Conservation (phyloP, 495 filamentous ascomycete species). For the Evernia prunastri region DNA sequence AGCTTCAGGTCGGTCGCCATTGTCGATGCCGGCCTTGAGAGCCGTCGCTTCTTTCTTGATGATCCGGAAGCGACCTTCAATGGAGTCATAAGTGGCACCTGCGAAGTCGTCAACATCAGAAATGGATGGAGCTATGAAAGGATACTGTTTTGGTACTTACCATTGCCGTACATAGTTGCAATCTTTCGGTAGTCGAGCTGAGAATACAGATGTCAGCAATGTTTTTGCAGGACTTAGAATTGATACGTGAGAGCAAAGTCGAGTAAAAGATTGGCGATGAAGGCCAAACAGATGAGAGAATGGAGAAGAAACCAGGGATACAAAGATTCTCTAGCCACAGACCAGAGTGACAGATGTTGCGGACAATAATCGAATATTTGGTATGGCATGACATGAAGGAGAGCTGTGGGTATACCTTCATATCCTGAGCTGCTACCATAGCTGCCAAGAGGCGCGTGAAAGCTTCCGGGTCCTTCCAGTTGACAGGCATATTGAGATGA, state of each 20-base stretch:
- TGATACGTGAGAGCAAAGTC: background rate
- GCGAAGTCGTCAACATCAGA: background rate
- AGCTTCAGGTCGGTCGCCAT: slow-evolving; percentile 22
- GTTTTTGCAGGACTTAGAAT: background rate
- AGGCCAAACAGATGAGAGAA: background rate
- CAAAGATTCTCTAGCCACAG: background rate
- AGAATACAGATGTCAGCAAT: background rate
- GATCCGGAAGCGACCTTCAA: slow-evolving; percentile 37
- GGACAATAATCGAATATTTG: background rate
- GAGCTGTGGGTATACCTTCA: slow-evolving; percentile 17
- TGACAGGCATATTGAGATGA: slow-evolving; percentile 33
- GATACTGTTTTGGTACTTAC: background rate
- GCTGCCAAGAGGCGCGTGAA: slow-evolving; percentile 33
- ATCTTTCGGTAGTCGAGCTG: slow-evolving; percentile 29
- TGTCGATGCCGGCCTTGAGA: slow-evolving; percentile 29
- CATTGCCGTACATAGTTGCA: slow-evolving; percentile 28
- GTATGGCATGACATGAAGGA: background rate
- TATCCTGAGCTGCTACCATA: slow-evolving; percentile 32
- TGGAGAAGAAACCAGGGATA: background rate
- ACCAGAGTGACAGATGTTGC: background rate
- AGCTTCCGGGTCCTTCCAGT: slow-evolving; percentile 33
- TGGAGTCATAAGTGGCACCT: slow-evolving; percentile 38
- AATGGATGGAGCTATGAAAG: background rate
- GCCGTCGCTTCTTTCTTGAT: slow-evolving; percentile 29
- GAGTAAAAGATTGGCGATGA: background rate